A percentile compares a stretch with the other conserved stretches of the same genome.
Evolutionary conservation across 2,329 filamentous ascomycete genomes (phyloP).

Genomic region (Fusarium ambrosium): DNA sequence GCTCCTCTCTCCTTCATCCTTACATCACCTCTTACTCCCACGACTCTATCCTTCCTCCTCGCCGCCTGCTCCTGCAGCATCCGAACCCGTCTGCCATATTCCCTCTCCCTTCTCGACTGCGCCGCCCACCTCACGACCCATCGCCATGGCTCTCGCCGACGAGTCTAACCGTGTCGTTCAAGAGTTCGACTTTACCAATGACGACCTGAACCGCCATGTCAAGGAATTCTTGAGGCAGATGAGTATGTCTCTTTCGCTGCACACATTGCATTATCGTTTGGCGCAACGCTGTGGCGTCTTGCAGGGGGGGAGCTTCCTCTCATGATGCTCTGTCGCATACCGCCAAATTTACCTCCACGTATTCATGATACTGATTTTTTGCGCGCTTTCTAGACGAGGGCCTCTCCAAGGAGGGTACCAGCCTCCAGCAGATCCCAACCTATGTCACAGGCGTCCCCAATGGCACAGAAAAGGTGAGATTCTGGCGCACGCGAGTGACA

Average conservation of each 20-base stretch:
- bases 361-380: constrained; percentile 26
- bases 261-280: constrained; percentile 14
- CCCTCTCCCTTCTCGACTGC: constrained; percentile 67
- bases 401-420: constrained; percentile 80
- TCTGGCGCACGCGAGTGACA: constrained; percentile 10
- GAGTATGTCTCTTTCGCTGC: constrained; percentile 60
- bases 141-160: constrained; percentile 73
- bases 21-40: constrained; percentile 26
- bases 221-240: constrained; percentile 90
- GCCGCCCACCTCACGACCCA: constrained; percentile 66
- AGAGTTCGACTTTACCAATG: constrained; percentile 87
- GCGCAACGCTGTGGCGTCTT: constrained; percentile 10
- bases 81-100: constrained; percentile 67
- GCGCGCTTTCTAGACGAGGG: constrained; percentile 75
- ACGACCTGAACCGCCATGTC: constrained; percentile 83
- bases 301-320: constrained; percentile 11
- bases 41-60: constrained; percentile 39
- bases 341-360: constrained; percentile 12
- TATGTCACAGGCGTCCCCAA: constrained; percentile 97
- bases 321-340: constrained; percentile 30
- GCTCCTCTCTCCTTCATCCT: constrained; percentile 29
- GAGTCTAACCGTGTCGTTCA: constrained; percentile 85
- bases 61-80: constrained; percentile 49
- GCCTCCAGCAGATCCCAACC: constrained; percentile 94
- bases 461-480: constrained; percentile 90